phyloP scores from a whole-genome alignment of 352 stramenopile species.

The Globisporangium rhizosaccharum region DNA sequence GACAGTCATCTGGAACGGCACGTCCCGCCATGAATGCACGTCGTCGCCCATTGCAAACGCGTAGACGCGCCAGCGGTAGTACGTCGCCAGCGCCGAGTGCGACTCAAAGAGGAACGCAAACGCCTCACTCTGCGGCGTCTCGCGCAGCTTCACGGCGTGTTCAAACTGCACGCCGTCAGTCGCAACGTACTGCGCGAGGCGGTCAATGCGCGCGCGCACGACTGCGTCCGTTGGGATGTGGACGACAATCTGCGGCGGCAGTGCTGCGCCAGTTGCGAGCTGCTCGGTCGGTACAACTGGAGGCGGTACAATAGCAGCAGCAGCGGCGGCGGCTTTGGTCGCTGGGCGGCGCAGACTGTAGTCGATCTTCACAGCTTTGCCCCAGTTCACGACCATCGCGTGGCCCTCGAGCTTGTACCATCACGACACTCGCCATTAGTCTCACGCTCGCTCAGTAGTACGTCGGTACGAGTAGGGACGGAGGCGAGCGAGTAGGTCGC shows the following conservation, averaged over 20 bases:
- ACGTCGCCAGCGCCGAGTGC: constrained; percentile 26
- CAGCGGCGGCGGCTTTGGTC: constrained; percentile 8
- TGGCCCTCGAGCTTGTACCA: constrained; percentile 56
- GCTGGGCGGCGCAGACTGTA: constrained; percentile 2
- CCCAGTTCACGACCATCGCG: constrained; percentile 73
- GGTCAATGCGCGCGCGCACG: constrained; percentile 33
- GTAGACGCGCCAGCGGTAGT: constrained; percentile 76
- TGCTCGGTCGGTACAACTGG: constrained; percentile 3
- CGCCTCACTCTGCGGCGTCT: constrained; percentile 22
- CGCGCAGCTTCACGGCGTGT: constrained; percentile 42
- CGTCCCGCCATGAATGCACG: constrained; percentile 34
- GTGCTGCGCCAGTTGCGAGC: not conserved
- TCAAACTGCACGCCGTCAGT: constrained; percentile 65
- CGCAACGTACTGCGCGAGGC: constrained; percentile 54
- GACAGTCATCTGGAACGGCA: constrained; percentile 57
- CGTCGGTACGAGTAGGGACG: not conserved
- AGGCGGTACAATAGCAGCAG: constrained; percentile 8
- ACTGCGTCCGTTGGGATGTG: constrained; percentile 28
- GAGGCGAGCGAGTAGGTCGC: not conserved
- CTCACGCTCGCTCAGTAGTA: not conserved
- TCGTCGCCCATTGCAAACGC: constrained; percentile 67
- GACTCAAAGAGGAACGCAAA: constrained; percentile 56
- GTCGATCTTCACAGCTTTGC: constrained; percentile 78
- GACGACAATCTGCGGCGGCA: constrained; percentile 26
- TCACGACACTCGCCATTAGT: constrained; percentile 13